A percentile compares a stretch with the other conserved stretches of the same genome.
phyloP scores from a whole-genome alignment of 1,284 basidiomycete species.

The Malassezia equina region DNA sequence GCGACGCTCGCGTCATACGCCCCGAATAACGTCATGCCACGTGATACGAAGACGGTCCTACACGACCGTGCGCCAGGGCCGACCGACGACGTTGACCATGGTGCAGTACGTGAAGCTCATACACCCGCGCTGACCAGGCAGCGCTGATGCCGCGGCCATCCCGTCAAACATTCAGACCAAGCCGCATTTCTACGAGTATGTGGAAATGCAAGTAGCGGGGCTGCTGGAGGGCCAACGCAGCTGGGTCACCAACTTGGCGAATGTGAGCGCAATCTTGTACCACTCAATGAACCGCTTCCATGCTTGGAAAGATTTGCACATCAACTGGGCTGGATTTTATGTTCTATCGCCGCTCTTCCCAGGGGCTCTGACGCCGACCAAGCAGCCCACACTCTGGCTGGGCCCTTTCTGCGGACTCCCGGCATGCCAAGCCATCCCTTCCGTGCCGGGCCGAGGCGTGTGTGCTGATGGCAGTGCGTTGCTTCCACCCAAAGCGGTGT shows the following conservation, averaged over 20 bases:
- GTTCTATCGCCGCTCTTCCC: conserved; percentile 46
- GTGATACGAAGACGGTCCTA: neutral
- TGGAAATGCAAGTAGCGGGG: conserved; percentile 29
- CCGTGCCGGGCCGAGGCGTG: conserved; percentile 45
- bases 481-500: conserved; percentile 36
- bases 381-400: conserved; percentile 38
- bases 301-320: conserved; percentile 24
- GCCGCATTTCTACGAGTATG: conserved; percentile 47
- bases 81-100: neutral
- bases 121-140: conserved; percentile 4
- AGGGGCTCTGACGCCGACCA: conserved; percentile 12
- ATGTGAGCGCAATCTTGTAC: conserved; percentile 39
- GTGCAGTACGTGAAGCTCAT: conserved; percentile 11
- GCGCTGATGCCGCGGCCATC: conserved; percentile 60
- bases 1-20: neutral
- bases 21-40: conserved; percentile 1
- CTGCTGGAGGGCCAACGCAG: conserved; percentile 38
- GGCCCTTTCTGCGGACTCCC: conserved; percentile 50
- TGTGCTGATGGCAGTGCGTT: conserved; percentile 46
- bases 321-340: conserved; percentile 50
- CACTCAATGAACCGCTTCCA: conserved; percentile 37
- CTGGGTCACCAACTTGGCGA: conserved; percentile 44
- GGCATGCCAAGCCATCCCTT: conserved; percentile 46
- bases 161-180: conserved; percentile 52
- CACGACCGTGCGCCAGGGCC: neutral